These are phyloP conservation scores for Penicillium sp. DNA, from an alignment of 2,329 filamentous ascomycete genomes.

Conservation along the genomic window DNA sequence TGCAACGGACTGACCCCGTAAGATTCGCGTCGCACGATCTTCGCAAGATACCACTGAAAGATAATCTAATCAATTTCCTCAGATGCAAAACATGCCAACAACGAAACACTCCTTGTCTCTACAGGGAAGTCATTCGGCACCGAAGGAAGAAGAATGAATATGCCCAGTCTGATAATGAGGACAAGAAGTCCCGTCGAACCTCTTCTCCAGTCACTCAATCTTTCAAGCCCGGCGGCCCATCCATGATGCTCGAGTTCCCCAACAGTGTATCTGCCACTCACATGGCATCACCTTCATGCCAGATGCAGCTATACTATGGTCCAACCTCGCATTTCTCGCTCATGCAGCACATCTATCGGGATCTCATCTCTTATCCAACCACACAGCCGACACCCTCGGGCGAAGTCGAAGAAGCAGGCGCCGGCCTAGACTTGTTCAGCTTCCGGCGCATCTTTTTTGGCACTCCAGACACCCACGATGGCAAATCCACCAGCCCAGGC, in stretches of 20 bases:
- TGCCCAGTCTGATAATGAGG: constrained; percentile 15
- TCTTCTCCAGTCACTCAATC: constrained; percentile 20
- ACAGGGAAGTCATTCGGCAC: constrained; percentile 40
- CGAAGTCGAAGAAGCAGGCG: constrained; percentile 40
- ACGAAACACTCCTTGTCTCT: constrained; percentile 36
- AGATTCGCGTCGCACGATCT: neutral
- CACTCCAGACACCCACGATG: constrained; percentile 41
- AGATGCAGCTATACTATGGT: constrained; percentile 51
- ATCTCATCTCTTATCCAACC: constrained; percentile 28
- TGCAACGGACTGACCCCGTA: constrained; percentile 43
- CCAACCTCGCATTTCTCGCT: constrained; percentile 51
- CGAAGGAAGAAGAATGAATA: constrained; percentile 36
- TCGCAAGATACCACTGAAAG: neutral
- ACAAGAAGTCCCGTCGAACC: constrained; percentile 7
- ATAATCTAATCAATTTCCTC: neutral
- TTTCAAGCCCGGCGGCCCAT: constrained; percentile 19
- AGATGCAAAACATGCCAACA: constrained; percentile 41
- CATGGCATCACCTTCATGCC: constrained; percentile 47
- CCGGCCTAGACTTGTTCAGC: constrained; percentile 42
- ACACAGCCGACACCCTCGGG: constrained; percentile 25
- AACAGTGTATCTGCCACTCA: constrained; percentile 52
- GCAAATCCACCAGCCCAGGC: constrained; percentile 23
- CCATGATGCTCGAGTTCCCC: constrained; percentile 34
- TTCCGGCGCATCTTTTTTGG: constrained; percentile 43
- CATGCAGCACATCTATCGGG: constrained; percentile 42